These are phyloP conservation scores for Gilbertella persicaria DNA, from an alignment of 371 early-diverging fungal genomes.

Conservation along the genomic window DNA sequence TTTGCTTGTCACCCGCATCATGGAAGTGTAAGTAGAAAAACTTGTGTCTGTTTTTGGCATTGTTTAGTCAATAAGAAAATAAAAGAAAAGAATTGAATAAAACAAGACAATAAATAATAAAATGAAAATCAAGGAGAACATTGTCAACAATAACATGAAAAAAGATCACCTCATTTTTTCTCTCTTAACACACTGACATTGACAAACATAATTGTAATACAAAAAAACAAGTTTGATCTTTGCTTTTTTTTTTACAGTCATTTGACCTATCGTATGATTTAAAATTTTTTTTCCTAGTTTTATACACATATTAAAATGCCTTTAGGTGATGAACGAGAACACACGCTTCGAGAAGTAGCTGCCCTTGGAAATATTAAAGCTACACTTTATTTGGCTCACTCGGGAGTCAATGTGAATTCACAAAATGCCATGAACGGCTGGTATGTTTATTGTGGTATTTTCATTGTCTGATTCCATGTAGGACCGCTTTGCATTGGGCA, in stretches of 20 bases:
- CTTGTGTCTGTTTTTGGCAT: constrained; percentile 22
- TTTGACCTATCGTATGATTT: background rate
- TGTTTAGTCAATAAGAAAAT: background rate
- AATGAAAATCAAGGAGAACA: too few species aligned
- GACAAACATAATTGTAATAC: background rate
- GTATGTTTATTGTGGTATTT: constrained; percentile 33
- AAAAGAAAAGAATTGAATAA: background rate
- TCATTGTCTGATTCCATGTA: constrained; percentile 8
- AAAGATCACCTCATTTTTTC: constrained; percentile 13
- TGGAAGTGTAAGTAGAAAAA: constrained; percentile 26
- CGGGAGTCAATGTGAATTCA: constrained; percentile 66
- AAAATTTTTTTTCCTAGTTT: too few species aligned
- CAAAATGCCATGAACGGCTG: constrained; percentile 71
- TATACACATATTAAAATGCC: constrained; percentile 1
- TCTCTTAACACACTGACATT: background rate
- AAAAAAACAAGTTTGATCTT: constrained; percentile 10
- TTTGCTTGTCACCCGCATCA: constrained; percentile 29
- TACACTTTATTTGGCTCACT: constrained; percentile 56
- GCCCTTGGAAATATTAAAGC: constrained; percentile 78
- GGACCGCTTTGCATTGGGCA: constrained; percentile 79
- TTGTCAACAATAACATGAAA: background rate
- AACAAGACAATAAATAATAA: background rate
- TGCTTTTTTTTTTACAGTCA: background rate
- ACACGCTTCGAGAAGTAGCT: constrained; percentile 69
- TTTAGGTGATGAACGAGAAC: constrained; percentile 54